phyloP scores from a whole-genome alignment of 139 green algal species.

The Tetraselmis striata region DNA sequence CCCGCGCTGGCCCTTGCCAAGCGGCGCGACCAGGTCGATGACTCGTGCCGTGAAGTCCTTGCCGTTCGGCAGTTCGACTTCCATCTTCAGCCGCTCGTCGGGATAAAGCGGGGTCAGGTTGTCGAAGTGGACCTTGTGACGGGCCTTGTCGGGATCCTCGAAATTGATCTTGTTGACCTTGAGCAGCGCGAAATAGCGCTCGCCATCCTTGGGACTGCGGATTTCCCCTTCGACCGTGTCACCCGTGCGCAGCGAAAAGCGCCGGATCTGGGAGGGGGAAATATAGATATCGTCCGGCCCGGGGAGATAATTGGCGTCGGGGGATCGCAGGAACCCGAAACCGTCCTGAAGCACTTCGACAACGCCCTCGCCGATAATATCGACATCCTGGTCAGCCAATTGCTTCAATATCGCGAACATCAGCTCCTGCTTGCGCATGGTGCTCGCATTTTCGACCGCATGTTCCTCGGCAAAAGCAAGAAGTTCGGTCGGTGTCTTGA shows the following conservation, averaged over 20 bases:
- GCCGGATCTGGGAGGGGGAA: constrained; percentile 9
- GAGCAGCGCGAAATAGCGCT: constrained; percentile 13
- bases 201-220: constrained; percentile 11
- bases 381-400: too few species aligned
- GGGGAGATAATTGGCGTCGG: constrained; percentile 6
- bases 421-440: too few species aligned
- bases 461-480: too few species aligned
- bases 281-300: constrained; percentile 14
- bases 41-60: background rate
- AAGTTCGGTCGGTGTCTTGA: too few species aligned
- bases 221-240: constrained; percentile 9
- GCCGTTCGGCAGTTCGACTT: background rate
- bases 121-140: constrained; percentile 7
- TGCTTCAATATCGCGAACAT: too few species aligned
- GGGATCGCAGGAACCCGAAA: constrained; percentile 12
- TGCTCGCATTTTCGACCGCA: too few species aligned
- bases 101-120: constrained; percentile 18
- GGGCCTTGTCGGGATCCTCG: background rate
- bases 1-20: constrained; percentile 11
- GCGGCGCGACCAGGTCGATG: constrained; percentile 9
- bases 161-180: constrained; percentile 9
- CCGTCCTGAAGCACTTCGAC: constrained; percentile 14
- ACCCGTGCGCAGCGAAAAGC: constrained; percentile 4
- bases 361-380: too few species aligned
- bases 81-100: background rate